A percentile compares a stretch with the other conserved stretches of the same genome.
Conservation (phyloP, 2,329 filamentous ascomycete genomes). For the Biscogniauxia mediterranea region DNA sequence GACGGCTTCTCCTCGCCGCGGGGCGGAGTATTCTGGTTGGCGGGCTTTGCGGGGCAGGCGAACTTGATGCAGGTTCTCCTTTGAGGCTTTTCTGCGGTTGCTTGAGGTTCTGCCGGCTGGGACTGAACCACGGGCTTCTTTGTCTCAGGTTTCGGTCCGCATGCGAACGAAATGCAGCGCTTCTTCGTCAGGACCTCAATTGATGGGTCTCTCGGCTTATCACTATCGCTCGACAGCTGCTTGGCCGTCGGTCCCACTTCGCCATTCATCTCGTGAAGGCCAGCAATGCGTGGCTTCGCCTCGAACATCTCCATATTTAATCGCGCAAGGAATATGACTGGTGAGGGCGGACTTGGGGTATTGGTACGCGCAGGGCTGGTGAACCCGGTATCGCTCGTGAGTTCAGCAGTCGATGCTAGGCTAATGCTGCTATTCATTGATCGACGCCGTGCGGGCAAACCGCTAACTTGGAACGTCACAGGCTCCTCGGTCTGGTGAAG, state of each 20-base stretch:
- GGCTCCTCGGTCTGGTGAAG: constrained; percentile 65
- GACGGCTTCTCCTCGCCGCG: constrained; percentile 28
- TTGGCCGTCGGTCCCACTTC: constrained; percentile 20
- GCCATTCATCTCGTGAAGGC: constrained; percentile 25
- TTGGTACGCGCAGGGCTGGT: constrained; percentile 86
- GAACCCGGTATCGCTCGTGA: constrained; percentile 91
- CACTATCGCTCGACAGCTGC: constrained; percentile 14
- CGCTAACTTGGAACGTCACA: constrained; percentile 37
- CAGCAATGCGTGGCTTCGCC: constrained; percentile 27
- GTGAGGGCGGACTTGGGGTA: constrained; percentile 84
- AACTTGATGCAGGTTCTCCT: constrained; percentile 71
- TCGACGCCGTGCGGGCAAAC: constrained; percentile 46
- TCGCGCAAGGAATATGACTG: constrained; percentile 51
- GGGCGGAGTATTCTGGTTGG: constrained; percentile 39
- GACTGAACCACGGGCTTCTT: constrained; percentile 42
- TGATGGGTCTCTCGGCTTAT: constrained; percentile 48
- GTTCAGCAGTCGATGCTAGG: constrained; percentile 78
- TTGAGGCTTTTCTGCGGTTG: constrained; percentile 39
- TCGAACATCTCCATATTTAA: constrained; percentile 34
- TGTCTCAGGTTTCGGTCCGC: constrained; percentile 60
- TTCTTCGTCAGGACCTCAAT: constrained; percentile 71
- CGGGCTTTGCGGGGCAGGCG: constrained; percentile 61
- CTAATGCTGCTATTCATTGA: constrained; percentile 81
- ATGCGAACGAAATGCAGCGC: constrained; percentile 91
- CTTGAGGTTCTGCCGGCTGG: constrained; percentile 31